Base-by-base conservation (phyloP, 1,139 yeast genomes). In the Debaryomyces psychrophilus region DNA sequence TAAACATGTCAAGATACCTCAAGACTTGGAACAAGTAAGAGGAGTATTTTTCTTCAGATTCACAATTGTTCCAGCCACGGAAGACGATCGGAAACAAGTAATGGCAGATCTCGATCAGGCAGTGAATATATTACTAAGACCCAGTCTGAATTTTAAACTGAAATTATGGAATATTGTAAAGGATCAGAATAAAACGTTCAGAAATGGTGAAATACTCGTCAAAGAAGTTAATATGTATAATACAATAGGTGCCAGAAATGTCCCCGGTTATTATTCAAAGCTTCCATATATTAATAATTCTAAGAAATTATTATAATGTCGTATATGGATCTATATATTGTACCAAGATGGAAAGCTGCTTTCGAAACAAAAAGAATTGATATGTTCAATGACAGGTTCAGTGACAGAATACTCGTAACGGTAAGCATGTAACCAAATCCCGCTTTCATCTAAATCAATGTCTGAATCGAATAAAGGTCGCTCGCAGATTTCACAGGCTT, bases 341-440 rank as follows among this genome's bases (percentile, higher is more conserved):
- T 61, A 52, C 83, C 83, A 78, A 1, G 44, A 39, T 0, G 83
- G 83, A 18, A 55, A 45, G 2, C 58, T 61, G 0, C 80, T 67
- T 36, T 62, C 56, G 51, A 68, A 77, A n/a, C 53, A 50, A 43
- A 60, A 53, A 7, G 50, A 35, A 8, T 44, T 43, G 14, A 37
- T 47, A 11, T 46, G 50, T 1, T 37, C 52, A 17, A 9, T 8
- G 3, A 54, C 58, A 11, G 47, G 50, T 1, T 37, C 52, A 17
- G 6, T 8, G 3, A 54, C 58, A n/a, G 65, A 62, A 31, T 65
- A 59, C 31, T 64, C 57, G 51, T 82, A 83, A 41, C 68, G 68
- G 53, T 66, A 73, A 0, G 90, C 84, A 67, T 85, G 90, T 42
- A 85, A 60, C 76, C 79, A 83, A 33, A 85, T 64, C 17, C 62